Evolutionary conservation across 2,329 filamentous ascomycete genomes (phyloP).

Genomic region (Aspergillus hiratsukae): DNA sequence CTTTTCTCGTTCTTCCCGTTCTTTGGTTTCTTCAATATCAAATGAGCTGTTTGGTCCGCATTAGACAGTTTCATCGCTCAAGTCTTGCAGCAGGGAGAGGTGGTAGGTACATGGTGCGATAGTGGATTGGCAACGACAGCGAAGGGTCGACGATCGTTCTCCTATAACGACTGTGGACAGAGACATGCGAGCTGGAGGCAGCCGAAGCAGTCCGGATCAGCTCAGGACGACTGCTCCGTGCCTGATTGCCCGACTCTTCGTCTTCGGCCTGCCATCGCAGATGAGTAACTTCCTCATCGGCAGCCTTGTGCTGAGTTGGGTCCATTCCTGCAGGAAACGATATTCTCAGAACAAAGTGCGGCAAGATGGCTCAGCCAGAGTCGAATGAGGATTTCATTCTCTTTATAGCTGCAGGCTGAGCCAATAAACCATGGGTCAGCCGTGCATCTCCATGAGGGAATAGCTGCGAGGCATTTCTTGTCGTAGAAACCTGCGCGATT

Average conservation of each 20-base stretch:
- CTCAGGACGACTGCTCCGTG: neutral
- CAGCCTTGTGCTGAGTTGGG: neutral
- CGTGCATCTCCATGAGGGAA: neutral
- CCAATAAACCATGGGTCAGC: neutral
- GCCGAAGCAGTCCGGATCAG: constrained; percentile 6
- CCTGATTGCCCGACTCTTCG: constrained; percentile 8
- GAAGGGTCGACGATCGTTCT: constrained; percentile 20
- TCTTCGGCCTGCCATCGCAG: constrained; percentile 12
- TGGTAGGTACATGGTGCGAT: constrained; percentile 25
- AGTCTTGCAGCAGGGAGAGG: neutral
- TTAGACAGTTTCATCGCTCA: constrained; percentile 1
- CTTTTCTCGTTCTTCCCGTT: constrained; percentile 40
- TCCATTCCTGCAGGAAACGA: neutral
- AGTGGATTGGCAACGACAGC: constrained; percentile 26
- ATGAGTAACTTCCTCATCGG: neutral
- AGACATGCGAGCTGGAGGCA: constrained; percentile 7
- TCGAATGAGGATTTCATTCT: neutral
- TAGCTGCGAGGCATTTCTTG: neutral
- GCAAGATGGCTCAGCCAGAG: neutral
- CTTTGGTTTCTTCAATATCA: constrained; percentile 54
- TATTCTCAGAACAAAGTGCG: neutral
- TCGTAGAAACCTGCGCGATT: neutral
- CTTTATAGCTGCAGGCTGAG: neutral
- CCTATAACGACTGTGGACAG: constrained; percentile 9
- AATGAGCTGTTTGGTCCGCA: constrained; percentile 40